A percentile compares a stretch with the other conserved stretches of the same genome.
Evolutionary conservation across 331 rosid species (phyloP).

Genomic region (Pyrus hybrid): DNA sequence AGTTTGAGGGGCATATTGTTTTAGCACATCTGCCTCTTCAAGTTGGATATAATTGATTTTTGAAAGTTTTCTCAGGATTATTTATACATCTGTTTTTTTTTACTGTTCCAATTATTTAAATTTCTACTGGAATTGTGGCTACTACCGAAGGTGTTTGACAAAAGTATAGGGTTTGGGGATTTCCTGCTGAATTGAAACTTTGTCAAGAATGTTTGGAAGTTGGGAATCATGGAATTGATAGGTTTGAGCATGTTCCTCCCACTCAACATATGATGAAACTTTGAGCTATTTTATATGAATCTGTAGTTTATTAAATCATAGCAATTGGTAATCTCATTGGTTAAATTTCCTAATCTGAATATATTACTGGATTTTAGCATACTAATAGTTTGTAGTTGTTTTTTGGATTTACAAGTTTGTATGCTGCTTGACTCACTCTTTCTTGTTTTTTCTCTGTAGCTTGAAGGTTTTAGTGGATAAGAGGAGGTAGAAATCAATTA

Average conservation of each 20-base stretch:
- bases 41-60: not conserved
- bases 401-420: not conserved
- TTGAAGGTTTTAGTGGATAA: constrained; percentile 16
- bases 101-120: not conserved
- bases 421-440: not conserved
- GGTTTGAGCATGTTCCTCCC: not conserved
- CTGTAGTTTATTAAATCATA: not conserved
- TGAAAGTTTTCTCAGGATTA: not conserved
- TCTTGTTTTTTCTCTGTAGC: constrained; percentile 4
- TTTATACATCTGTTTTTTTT: not conserved
- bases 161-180: not conserved
- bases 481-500: constrained; percentile 10
- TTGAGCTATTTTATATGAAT: not conserved
- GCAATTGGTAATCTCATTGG: not conserved
- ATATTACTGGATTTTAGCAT: not conserved
- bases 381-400: not conserved
- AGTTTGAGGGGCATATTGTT: not conserved
- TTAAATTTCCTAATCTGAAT: not conserved
- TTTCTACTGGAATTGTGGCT: not conserved
- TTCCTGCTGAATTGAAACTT: not conserved
- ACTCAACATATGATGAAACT: not conserved
- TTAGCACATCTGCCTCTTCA: not conserved
- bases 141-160: not conserved
- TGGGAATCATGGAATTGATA: not conserved
- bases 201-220: not conserved